These are phyloP conservation scores for Aspergillus persii DNA, from an alignment of 2,329 filamentous ascomycete genomes.

Conservation along the genomic window DNA sequence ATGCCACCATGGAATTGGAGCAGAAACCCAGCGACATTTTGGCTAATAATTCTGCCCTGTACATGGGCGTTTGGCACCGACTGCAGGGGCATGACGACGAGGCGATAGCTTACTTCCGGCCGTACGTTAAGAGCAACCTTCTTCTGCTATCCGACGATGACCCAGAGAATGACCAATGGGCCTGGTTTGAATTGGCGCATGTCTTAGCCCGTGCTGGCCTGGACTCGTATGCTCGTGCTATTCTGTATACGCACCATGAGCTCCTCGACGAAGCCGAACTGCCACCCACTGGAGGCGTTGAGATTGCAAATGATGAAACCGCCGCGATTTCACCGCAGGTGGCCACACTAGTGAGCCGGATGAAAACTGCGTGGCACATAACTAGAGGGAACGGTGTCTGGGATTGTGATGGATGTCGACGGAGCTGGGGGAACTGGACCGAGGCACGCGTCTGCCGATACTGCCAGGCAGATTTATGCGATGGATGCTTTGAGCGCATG, in stretches of 20 bases:
- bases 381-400: not conserved
- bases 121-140: slow-evolving; percentile 2
- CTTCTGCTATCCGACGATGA: slow-evolving; percentile 11
- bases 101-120: slow-evolving; percentile 3
- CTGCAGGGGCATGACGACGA: slow-evolving; percentile 2
- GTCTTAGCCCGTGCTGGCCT: slow-evolving; percentile 1
- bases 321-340: no score
- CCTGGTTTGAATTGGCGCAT: not conserved
- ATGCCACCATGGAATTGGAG: not conserved
- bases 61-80: slow-evolving; percentile 8
- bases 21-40: not conserved
- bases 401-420: not conserved
- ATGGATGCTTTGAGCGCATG: not conserved
- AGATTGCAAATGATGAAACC: not conserved
- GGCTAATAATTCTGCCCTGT: not conserved
- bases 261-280: not conserved
- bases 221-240: not conserved
- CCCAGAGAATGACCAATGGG: slow-evolving; percentile 6
- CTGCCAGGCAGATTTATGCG: not conserved
- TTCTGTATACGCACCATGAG: not conserved
- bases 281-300: no score
- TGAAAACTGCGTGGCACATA: not conserved
- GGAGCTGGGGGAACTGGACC: not conserved
- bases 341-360: not conserved
- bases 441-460: not conserved